Base-by-base conservation (phyloP, 495 filamentous ascomycete genomes). In the Penicillium samsonianum region DNA sequence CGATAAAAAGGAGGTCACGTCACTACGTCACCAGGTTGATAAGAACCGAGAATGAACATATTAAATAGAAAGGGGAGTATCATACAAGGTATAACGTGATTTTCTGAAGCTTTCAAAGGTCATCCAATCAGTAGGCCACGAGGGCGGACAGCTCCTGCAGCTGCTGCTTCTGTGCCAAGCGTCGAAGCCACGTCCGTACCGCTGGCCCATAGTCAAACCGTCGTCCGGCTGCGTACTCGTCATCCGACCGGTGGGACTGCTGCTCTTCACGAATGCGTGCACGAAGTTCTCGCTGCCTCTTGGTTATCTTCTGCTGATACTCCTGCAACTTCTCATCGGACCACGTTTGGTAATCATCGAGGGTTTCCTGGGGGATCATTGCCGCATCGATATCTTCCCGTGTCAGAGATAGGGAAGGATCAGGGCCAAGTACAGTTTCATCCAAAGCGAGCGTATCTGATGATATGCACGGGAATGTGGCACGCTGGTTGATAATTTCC, bases 191-290 rank as follows among this genome's bases (percentile, higher is more conserved):
- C 7, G 61, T 70, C 42, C 77, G 71, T 22, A 82, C 62, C 19
- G 74, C 75, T 6, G 78, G 72, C 9, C 74, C 75, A 56, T 80
- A 80, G 57, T 82, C 79, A 65, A 73, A 77, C 33, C 77, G 63
- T 44, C 76, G 70, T 37, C 74, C 69, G 19, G 72, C 72, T 14
- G 77, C 79, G 65, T 76, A 70, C 38, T 76, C 74, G 4, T 80
- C 73, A 59, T 82, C 80, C 5, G 65, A 64, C 20, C 67, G 64
- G 31, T 70, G 67, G 4, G 69, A 63, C 44, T 79, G 72, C 30
- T 72, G 67, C 52, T 80, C 76, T 31, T 80, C 78, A 28, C 64
- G 69, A 19, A 82, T 73, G 0, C 71, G 71, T n/a, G 30, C 53
- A 46, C 72, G 73, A 2, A 81, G 61, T 28, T 62, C 60, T 6